phyloP scores from a whole-genome alignment of 768 basidiomycete species.

The Tubosaeta brunneosetosa region DNA sequence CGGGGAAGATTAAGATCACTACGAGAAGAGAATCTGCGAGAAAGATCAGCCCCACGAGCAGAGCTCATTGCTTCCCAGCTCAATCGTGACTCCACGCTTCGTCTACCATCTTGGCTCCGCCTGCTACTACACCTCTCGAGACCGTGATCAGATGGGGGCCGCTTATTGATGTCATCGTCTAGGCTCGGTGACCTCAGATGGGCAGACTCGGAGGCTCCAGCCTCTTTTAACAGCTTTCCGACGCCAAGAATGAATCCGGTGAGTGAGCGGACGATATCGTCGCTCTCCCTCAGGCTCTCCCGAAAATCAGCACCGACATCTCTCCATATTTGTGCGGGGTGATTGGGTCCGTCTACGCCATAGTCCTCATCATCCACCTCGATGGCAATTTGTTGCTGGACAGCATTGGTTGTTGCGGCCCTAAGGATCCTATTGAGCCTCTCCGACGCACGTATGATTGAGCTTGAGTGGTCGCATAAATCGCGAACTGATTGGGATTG shows the following conservation, averaged over 20 bases:
- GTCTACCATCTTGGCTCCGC: slow-evolving; percentile 52
- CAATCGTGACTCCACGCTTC: slow-evolving; percentile 45
- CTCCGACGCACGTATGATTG: slow-evolving; percentile 62
- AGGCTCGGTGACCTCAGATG: slow-evolving; percentile 51
- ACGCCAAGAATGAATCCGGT: slow-evolving; percentile 75
- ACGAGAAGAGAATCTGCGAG: slow-evolving; percentile 25
- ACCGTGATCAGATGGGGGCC: slow-evolving; percentile 32
- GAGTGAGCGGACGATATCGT: slow-evolving; percentile 72
- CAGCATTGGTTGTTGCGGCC: slow-evolving; percentile 49
- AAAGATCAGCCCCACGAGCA: slow-evolving; percentile 19
- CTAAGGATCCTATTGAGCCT: slow-evolving; percentile 60
- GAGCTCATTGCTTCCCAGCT: slow-evolving; percentile 40
- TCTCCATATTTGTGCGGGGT: slow-evolving; percentile 59
- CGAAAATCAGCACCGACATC: slow-evolving; percentile 67
- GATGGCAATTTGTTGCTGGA: slow-evolving; percentile 71
- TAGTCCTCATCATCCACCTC: slow-evolving; percentile 55
- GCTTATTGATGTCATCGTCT: slow-evolving; percentile 43
- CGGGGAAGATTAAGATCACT: slow-evolving; percentile 19
- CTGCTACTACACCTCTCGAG: slow-evolving; percentile 38
- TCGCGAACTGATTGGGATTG: slow-evolving; percentile 46
- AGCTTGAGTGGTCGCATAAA: slow-evolving; percentile 56
- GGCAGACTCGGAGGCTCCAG: slow-evolving; percentile 28
- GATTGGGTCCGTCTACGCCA: slow-evolving; percentile 24
- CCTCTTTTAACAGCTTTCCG: slow-evolving; percentile 64
- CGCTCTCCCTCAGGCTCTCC: slow-evolving; percentile 66